Percentiles rank a stretch among this genome's conserved stretches.
phyloP scores from a whole-genome alignment of 306 rosid genomes.

The Cucumis melo region DNA sequence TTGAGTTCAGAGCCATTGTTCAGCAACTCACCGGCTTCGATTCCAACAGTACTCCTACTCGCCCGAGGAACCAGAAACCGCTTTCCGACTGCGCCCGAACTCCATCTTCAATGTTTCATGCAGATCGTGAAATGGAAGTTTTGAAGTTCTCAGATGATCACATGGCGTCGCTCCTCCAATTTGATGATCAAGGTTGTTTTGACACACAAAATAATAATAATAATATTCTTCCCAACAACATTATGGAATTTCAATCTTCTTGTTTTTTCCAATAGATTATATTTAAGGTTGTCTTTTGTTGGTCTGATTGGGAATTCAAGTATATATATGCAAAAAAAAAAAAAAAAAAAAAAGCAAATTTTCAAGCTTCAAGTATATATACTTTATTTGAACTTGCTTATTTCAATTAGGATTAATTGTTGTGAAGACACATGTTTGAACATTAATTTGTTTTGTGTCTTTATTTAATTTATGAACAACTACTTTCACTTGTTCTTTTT shows the following conservation, averaged over 20 bases:
- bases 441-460: too few relatives aligned
- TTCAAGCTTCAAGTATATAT: not conserved
- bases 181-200: not conserved
- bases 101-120: not conserved
- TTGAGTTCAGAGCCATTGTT: constrained; percentile 38
- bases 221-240: not conserved
- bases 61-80: not conserved
- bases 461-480: too few relatives aligned
- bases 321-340: not conserved
- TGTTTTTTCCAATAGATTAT: not conserved
- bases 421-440: too few relatives aligned
- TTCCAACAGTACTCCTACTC: not conserved
- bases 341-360: not conserved
- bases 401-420: too few relatives aligned
- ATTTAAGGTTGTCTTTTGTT: not conserved
- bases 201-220: not conserved
- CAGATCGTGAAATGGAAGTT: not conserved
- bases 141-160: not conserved
- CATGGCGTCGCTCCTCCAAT: not conserved
- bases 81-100: not conserved
- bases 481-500: too few relatives aligned
- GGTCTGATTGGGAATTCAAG: not conserved
- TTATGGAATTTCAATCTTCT: not conserved
- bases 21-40: constrained; percentile 33
- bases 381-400: too few relatives aligned